Base-by-base conservation (phyloP, 2,329 filamentous ascomycete genomes). In the Fusarium citri region DNA sequence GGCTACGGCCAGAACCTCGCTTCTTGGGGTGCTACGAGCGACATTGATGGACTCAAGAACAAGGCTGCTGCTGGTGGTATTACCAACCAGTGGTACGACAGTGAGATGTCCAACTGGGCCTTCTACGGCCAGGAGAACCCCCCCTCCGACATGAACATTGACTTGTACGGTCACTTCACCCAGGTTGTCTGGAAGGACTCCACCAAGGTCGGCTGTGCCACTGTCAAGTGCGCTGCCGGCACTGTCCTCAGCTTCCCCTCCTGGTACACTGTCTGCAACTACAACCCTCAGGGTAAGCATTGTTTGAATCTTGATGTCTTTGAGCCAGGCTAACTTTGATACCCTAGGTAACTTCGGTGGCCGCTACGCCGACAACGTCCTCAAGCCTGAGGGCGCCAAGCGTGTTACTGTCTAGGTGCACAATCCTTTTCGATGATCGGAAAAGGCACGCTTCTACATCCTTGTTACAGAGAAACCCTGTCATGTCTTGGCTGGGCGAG, bases 1-100 rank as follows among this genome's bases (percentile, higher is more conserved):
- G 85, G 86, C 46, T 97, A 96, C 77, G 96, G 96, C 69, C 96
- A 99, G 84, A 99, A 98, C 87, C 91, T 98, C 63, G 95, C 93
- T 76, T 90, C 91, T 72, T 85, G 80, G 77, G 86, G 81, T 49
- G 80, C 80, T 50, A 79, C 80, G 28, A 80, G 74, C 40, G 72
- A 83, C 48, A 79, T 83, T 25, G 70, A 74, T 46, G 67, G 60
- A 50, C 70, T 79, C 65, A 68, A 76, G 66, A 85, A 90, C 71
- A 81, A 79, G 64, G 86, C 89, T 48, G 84, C 93, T 68, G 88
- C 89, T 56, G 84, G 87, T 69, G 89, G 91, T 72, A 90, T 95
- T 77, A 93, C 90, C 76, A 87, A 95, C 78, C 85, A 91, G 82
- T 98, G 96, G 93, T 98, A 98, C 87, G 93, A 96, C 79, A 88